Evolutionary conservation across 2,329 filamentous ascomycete species (phyloP).

Genomic region (Atkinsonella hypoxylon): DNA sequence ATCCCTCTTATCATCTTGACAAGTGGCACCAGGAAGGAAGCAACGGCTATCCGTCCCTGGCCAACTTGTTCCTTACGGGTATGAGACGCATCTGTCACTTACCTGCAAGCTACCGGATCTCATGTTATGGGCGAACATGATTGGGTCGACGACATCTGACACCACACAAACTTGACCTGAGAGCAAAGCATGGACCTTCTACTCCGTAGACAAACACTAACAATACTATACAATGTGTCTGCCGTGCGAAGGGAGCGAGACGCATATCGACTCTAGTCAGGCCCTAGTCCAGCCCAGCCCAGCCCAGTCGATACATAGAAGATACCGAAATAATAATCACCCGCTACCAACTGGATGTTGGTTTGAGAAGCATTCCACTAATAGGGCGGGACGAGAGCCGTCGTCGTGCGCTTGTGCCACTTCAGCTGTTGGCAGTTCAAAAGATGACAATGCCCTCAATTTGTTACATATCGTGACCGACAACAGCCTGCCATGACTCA

Average conservation of each 20-base stretch:
- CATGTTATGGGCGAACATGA: neutral
- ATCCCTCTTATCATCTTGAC: too few species aligned
- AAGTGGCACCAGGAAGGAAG: too few species aligned
- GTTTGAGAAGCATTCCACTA: neutral
- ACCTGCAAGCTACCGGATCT: neutral
- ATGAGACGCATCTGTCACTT: neutral
- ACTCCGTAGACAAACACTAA: neutral
- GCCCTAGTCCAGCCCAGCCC: too few species aligned
- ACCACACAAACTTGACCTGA: neutral
- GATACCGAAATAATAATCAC: neutral
- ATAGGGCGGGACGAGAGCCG: neutral
- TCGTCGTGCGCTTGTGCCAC: neutral
- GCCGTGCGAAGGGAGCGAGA: neutral
- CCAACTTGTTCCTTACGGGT: neutral
- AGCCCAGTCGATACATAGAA: neutral
- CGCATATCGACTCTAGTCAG: too few species aligned
- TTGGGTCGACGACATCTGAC: neutral
- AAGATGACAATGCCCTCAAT: neutral
- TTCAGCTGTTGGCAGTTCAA: too few species aligned
- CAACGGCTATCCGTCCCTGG: neutral
- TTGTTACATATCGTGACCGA: neutral
- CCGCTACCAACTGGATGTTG: neutral
- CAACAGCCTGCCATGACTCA: neutral
- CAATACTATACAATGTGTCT: neutral
- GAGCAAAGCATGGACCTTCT: neutral